Evolutionary conservation across 345 rosid genomes (phyloP).

Genomic region (Citrus unshiu): DNA sequence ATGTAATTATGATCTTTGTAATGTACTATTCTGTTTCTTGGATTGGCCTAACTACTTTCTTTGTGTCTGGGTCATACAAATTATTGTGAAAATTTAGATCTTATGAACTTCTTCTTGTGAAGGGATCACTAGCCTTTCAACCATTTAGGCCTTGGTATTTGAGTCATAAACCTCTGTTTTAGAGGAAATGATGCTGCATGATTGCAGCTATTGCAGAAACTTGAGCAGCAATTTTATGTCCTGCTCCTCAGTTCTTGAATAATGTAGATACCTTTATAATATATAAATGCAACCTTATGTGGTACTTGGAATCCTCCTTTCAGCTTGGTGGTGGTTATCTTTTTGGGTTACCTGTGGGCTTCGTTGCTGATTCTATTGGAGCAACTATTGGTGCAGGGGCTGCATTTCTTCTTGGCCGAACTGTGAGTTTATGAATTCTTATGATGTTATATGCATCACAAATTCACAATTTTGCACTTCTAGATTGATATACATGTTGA

Average conservation of each 20-base stretch:
- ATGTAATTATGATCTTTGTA: neutral
- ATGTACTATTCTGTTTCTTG: neutral
- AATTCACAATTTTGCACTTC: neutral
- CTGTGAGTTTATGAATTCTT: conserved; percentile 35
- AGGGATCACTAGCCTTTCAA: neutral
- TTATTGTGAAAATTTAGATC: neutral
- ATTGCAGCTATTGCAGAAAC: neutral
- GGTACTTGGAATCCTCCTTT: conserved; percentile 24
- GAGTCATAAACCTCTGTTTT: neutral
- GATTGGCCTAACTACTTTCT: neutral
- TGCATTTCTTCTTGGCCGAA: conserved; percentile 92
- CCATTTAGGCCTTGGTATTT: neutral
- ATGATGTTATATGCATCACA: neutral
- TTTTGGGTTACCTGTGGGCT: conserved; percentile 90
- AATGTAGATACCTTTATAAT: neutral
- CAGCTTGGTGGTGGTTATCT: conserved; percentile 99
- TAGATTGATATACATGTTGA: neutral
- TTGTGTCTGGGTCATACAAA: neutral
- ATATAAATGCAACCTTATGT: conserved; percentile 13
- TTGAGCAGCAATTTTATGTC: neutral
- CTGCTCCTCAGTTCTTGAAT: neutral
- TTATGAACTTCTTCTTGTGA: neutral
- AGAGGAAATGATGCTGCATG: neutral
- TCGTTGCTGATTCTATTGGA: conserved; percentile 92
- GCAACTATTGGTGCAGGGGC: conserved; percentile 92